Evolutionary conservation across 345 rosid species (phyloP).

Genomic region (Hypericum androsaemum): DNA sequence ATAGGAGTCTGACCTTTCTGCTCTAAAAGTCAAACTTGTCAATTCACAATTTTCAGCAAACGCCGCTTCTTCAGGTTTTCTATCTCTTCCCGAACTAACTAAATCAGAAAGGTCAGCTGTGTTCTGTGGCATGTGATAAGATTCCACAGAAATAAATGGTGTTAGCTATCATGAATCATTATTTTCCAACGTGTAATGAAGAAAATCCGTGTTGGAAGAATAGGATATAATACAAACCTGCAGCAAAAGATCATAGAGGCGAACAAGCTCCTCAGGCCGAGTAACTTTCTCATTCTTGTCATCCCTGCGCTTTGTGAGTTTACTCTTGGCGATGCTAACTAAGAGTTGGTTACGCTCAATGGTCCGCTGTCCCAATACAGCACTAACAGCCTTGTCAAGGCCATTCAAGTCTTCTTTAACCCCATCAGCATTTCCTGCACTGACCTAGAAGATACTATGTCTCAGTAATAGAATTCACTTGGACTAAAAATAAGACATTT

Average conservation of each 20-base stretch:
- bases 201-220: slow-evolving; percentile 5
- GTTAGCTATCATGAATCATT: slow-evolving; percentile 9
- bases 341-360: slow-evolving; percentile 86
- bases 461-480: slow-evolving; percentile 2
- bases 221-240: slow-evolving; percentile 43
- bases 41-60: slow-evolving; percentile 70
- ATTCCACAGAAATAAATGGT: not conserved
- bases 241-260: slow-evolving; percentile 74
- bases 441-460: slow-evolving; percentile 38
- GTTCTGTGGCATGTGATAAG: slow-evolving; percentile 48
- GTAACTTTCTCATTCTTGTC: slow-evolving; percentile 85
- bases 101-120: slow-evolving; percentile 94
- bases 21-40: slow-evolving; percentile 69
- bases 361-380: slow-evolving; percentile 82
- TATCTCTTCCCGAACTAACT: slow-evolving; percentile 92
- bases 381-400: slow-evolving; percentile 94
- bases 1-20: slow-evolving; percentile 58
- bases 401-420: slow-evolving; percentile 91
- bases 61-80: slow-evolving; percentile 79
- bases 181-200: slow-evolving; percentile 6
- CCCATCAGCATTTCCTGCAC: slow-evolving; percentile 86
- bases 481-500: slow-evolving; percentile 1
- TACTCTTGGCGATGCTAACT: slow-evolving; percentile 84
- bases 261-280: slow-evolving; percentile 96
- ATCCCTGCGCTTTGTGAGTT: slow-evolving; percentile 65